Evolutionary conservation across 2,329 filamentous ascomycete genomes (phyloP), one percentile per base, ranked within the genome.

Genomic region (Lecanicillium sp.): DNA sequence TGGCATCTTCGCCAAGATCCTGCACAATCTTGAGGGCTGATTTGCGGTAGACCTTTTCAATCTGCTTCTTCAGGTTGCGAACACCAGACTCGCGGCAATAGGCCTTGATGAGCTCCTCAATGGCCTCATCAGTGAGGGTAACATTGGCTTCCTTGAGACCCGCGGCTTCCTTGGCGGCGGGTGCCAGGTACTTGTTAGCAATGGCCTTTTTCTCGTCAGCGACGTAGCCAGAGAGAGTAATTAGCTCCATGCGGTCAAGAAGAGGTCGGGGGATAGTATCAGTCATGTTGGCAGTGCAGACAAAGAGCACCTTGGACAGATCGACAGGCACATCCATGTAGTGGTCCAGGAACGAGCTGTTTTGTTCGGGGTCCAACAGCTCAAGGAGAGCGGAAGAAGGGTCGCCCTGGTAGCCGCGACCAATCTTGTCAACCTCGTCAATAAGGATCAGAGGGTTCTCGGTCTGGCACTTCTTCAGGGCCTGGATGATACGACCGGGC

Each of bases 171-270:
- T 95, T 95, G n/a, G 94, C 93, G 40, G 89, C 86, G 7, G 93
- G 93, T 1, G 88, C 87, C 21, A 98, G 79, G 62, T 98, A 98
- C 55, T 82, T 81, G 63, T 98, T 86, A 3, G 93, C 93, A 60
- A 98, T 98, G 3, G 93, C 91, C 83, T 95, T 96, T 77, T 98
- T 98, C 75, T 98, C 93, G 55, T 98, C 91, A 0, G 91, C 84
- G 43, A 98, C 91, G 62, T 98, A 98, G 10, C 93, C 93, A 29
- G 91, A 97, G 2, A 98, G 77, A 53, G 94, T 83, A 56, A 98
- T 98, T 59, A 97, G 82, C 66, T 98, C 93, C 93, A 98, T 98
- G 57, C 93, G 85, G 63, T 98, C 93, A 14, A 97, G 77, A 0
- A 98, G 76, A 3, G 93, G 94, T 35, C 90, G 81, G 14, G 93